Conservation (phyloP, 768 basidiomycete genomes). For the Sporobolomyces roseus region DNA sequence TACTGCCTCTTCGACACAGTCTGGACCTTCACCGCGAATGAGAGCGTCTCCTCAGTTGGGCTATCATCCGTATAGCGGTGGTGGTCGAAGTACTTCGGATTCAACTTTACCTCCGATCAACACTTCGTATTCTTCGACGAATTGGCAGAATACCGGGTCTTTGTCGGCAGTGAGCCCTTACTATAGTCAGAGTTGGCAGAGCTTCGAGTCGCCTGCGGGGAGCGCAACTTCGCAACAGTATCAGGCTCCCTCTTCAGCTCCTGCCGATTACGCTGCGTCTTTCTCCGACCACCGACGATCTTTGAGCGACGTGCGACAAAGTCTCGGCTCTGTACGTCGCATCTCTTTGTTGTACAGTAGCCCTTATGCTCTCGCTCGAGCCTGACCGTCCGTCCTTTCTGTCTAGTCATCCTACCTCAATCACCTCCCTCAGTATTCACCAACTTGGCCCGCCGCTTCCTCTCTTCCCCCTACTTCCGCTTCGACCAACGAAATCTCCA, state of each 20-base stretch:
- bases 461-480: not conserved
- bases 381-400: too few species aligned
- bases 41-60: not conserved
- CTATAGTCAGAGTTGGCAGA: not conserved
- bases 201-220: too few species aligned
- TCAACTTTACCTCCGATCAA: not conserved
- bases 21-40: not conserved
- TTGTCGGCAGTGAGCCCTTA: not conserved
- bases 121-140: not conserved
- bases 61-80: not conserved
- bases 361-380: too few species aligned
- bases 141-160: not conserved
- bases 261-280: not conserved
- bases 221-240: too few species aligned
- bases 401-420: too few species aligned
- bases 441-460: constrained; percentile 1
- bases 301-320: too few species aligned
- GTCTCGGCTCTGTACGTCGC: too few species aligned
- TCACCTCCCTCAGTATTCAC: not conserved
- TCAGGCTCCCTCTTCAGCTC: too few species aligned
- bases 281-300: too few species aligned
- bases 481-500: not conserved
- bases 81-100: not conserved
- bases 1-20: not conserved
- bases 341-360: too few species aligned